Evolutionary conservation across 1,284 basidiomycete species (phyloP), one percentile per base, ranked within the genome.

Genomic region (Schizophyllum amplum): DNA sequence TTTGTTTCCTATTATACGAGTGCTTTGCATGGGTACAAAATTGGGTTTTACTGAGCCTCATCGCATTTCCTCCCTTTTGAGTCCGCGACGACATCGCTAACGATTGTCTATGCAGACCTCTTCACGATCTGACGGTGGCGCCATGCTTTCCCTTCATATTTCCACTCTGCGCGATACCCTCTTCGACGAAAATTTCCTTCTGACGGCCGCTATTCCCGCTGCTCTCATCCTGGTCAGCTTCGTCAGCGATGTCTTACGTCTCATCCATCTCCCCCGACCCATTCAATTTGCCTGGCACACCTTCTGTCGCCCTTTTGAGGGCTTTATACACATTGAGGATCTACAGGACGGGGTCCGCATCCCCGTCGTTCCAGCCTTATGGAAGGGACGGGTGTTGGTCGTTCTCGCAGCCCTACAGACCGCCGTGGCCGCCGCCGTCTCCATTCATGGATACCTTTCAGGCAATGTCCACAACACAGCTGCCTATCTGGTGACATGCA

Each of bases 1-100:
- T 65, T 72, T 71, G 77, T 79, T 80, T 73, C 78, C 77, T 80
- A 80, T 80, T 80, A 79, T 75, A 76, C 72, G 78, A 80, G 55
- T 61, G 59, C 61, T 62, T 59, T 56, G 60, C 56, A 60, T 74
- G 75, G 78, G 75, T 75, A 75, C 64, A 68, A 64, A 64, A 67
- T 69, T 69, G 71, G 72, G 72, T 73, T 71, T 69, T 66, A 65
- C 73, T 75, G 73, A 75, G 54, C n/a, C n/a, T 5, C 22, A n/a
- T 49, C 42, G 47, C n/a, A 25, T 51, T 47, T 27, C n/a, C n/a
- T n/a, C n/a, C n/a, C n/a, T n/a, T n/a, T n/a, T n/a, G n/a, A n/a
- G n/a, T n/a, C n/a, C n/a, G n/a, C n/a, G n/a, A n/a, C n/a, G n/a
- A n/a, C n/a, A n/a, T n/a, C n/a, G n/a, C n/a, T n/a, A n/a, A n/a